Evolutionary conservation across 2,329 filamentous ascomycete species (phyloP).

Genomic region (Aspergillus texensis): DNA sequence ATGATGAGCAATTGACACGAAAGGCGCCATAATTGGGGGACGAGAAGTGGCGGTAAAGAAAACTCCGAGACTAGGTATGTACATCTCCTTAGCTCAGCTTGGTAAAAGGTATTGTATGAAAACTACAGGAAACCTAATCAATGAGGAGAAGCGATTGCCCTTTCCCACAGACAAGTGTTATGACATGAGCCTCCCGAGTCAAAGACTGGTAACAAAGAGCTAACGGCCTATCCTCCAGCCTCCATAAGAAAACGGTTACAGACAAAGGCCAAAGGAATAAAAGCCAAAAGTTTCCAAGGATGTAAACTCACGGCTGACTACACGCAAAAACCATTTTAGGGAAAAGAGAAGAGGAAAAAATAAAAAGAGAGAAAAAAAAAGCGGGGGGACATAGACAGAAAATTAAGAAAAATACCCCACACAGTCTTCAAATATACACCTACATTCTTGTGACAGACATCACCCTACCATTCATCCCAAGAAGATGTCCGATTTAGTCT

Average conservation of each 20-base stretch:
- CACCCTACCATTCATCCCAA: not conserved
- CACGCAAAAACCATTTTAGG: constrained; percentile 3
- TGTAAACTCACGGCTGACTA: not conserved
- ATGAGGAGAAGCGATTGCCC: not conserved
- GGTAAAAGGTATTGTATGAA: constrained; percentile 12
- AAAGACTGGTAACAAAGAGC: not conserved
- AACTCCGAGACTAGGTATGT: constrained; percentile 14
- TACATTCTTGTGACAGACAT: constrained; percentile 6
- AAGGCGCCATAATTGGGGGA: constrained; percentile 27
- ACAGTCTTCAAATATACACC: constrained; percentile 10
- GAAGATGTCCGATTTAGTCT: constrained; percentile 4
- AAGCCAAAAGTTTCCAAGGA: not conserved
- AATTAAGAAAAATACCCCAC: constrained; percentile 8
- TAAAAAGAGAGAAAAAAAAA: not conserved
- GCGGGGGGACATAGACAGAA: not conserved
- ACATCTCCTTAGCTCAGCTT: constrained; percentile 17
- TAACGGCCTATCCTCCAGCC: constrained; percentile 1
- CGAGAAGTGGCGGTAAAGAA: constrained; percentile 26
- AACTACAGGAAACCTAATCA: constrained; percentile 16
- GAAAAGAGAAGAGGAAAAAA: not conserved
- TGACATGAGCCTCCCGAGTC: not conserved
- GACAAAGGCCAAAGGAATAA: not conserved
- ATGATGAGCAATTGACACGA: constrained; percentile 21
- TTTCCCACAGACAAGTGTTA: not conserved
- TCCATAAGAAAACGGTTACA: constrained; percentile 9